phyloP scores from a whole-genome alignment of 805 yeast species.

The Metschnikowia gelsemii region DNA sequence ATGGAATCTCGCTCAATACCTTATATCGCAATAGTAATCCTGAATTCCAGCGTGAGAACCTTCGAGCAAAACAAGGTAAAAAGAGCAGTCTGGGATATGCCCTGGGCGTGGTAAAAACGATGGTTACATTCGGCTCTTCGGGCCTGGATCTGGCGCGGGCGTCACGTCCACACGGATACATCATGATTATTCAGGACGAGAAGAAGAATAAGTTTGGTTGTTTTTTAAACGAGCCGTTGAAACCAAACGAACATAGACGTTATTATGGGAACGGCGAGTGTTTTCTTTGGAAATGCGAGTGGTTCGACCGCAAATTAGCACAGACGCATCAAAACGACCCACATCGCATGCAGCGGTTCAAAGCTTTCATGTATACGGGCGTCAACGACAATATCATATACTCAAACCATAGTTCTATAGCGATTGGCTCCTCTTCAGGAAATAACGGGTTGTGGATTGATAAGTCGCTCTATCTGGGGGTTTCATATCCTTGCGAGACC shows the following conservation, averaged over 20 bases:
- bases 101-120: conserved; percentile 32
- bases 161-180: conserved; percentile 60
- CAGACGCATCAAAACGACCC: conserved; percentile 13
- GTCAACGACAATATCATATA: conserved; percentile 81
- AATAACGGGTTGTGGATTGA: conserved; percentile 91
- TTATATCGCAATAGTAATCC: conserved; percentile 61
- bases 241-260: conserved; percentile 66
- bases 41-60: conserved; percentile 30
- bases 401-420: conserved; percentile 71
- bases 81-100: conserved; percentile 33
- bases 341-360: conserved; percentile 41
- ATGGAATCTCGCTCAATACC: conserved; percentile 84
- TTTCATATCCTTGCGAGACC: conserved; percentile 74
- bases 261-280: conserved; percentile 96
- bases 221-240: conserved; percentile 69
- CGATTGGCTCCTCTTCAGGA: conserved; percentile 92
- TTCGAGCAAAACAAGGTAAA: conserved; percentile 7
- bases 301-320: conserved; percentile 26
- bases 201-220: conserved; percentile 71
- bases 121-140: conserved; percentile 28
- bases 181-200: conserved; percentile 68
- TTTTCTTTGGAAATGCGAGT: conserved; percentile 80
- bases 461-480: conserved; percentile 70
- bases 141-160: conserved; percentile 18
- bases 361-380: conserved; percentile 87